Base-by-base conservation (phyloP, 345 rosid species). In the Arabis alpina region DNA sequence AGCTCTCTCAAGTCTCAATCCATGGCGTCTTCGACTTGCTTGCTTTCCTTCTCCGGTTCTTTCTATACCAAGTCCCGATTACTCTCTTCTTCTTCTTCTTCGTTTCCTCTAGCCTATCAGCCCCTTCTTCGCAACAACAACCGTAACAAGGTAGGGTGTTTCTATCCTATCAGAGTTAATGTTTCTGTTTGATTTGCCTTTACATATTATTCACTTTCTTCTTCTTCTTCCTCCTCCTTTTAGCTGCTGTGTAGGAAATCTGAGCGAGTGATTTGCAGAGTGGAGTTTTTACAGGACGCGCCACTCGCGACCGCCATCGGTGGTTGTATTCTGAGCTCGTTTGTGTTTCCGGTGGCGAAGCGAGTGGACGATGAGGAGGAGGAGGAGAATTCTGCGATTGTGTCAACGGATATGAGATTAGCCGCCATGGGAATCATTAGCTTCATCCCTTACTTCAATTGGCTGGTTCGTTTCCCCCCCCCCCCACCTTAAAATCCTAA, bases 401-500 rank as follows among this genome's bases (percentile, higher is more conserved):
- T 81, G 47, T 76, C 88, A 10, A 85, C 89, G 1, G 99, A 91
- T 76, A 70, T 87, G 66, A 87, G 95, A 80, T 73, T 89, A 62
- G 85, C 92, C 0, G 97, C 82, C n/a, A 94, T 91, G 96, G 96
- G 93, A 66, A 80, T 94, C 82, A 82, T 94, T 64, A 86, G 92
- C 71, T 86, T 94, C 80, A 87, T 94, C 53, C 99, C 99, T 28
- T 91, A 78, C 87, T 94, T 94, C 79, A 88, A 94, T 82, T 94
- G 99, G 99, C 90, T 91, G 93, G 99, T 89, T 23, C 49, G 2
- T 24, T 64, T 36, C 7, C 10, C 1, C 8, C 42, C 3, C 1
- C 2, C 44, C 8, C 24, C 13, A 36, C 16, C 25, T 30, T 23
- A 6, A 19, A 19, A 30, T 13, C 10, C 8, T 34, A 57, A 57